Conservation (phyloP, 805 yeast genomes). For the Helenozyma baotianmanensis region DNA sequence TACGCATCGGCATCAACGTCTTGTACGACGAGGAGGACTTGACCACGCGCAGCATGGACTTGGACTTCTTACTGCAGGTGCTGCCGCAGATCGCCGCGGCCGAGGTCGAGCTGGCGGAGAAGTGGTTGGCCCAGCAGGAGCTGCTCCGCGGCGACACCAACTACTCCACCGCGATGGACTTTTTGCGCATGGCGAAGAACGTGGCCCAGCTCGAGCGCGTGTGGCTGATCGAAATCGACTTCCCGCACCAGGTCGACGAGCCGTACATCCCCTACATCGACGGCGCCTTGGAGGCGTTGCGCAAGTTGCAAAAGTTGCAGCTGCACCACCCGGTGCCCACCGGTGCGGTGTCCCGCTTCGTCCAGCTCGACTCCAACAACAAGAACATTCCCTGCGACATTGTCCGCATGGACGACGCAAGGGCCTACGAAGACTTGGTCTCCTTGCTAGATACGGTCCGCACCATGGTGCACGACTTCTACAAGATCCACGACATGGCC, state of each 20-base stretch:
- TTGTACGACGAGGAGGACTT: conserved; percentile 74
- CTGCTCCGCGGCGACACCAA: conserved; percentile 8
- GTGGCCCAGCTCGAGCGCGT: conserved; percentile 18
- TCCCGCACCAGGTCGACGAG: conserved; percentile 1
- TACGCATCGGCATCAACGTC: conserved; percentile 51
- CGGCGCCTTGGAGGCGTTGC: neutral
- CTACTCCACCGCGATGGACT: conserved; percentile 13
- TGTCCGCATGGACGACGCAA: conserved; percentile 16
- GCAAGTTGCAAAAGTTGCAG: neutral
- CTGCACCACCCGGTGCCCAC: conserved; percentile 1
- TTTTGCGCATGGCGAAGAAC: conserved; percentile 23
- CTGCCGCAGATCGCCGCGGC: conserved; percentile 18
- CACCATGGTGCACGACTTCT: conserved; percentile 15
- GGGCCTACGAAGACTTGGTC: conserved; percentile 18
- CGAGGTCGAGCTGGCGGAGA: conserved; percentile 30
- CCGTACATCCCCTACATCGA: neutral
- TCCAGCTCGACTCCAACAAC: conserved; percentile 34
- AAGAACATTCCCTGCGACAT: conserved; percentile 35
- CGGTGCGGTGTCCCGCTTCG: conserved; percentile 28
- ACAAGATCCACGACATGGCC: conserved; percentile 14
- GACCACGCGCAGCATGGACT: conserved; percentile 57
- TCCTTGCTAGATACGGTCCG: conserved; percentile 19
- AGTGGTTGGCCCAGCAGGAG: conserved; percentile 23
- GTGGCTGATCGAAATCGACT: conserved; percentile 2
- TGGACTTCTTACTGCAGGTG: conserved; percentile 28